phyloP scores from a whole-genome alignment of 371 early-diverging fungal species.

The Mucor irregularis region DNA sequence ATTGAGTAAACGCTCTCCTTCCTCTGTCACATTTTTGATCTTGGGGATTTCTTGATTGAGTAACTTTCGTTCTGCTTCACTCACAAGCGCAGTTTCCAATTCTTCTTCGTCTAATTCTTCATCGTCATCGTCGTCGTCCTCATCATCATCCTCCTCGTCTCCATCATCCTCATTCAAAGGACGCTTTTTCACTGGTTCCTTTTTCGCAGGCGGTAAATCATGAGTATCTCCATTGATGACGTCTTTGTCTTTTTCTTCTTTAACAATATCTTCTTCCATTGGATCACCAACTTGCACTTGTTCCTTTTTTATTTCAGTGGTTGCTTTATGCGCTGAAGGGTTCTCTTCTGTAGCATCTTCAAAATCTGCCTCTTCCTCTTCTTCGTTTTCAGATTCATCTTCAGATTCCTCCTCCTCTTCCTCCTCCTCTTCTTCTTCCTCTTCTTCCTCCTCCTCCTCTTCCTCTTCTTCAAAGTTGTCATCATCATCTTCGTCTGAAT shows the following conservation, averaged over 20 bases:
- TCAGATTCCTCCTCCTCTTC: conserved; percentile 8
- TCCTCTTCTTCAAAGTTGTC: conserved; percentile 7
- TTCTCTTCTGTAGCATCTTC: background rate
- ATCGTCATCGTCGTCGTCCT: background rate
- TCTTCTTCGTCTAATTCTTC: conserved; percentile 14
- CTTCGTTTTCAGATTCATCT: background rate
- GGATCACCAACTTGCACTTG: too few relatives aligned
- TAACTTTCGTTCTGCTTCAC: conserved; percentile 28
- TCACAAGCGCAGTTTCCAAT: conserved; percentile 18
- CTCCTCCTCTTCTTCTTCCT: conserved; percentile 3
- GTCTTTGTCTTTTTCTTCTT: background rate
- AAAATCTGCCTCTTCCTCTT: background rate
- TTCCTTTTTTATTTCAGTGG: too few relatives aligned
- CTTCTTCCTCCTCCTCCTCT: conserved; percentile 2
- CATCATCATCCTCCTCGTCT: conserved; percentile 2
- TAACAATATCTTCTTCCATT: background rate
- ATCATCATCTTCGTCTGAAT: conserved; percentile 1
- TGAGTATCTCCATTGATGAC: background rate
- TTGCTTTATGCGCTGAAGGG: background rate
- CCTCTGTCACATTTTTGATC: conserved; percentile 16
- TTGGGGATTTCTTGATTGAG: conserved; percentile 10
- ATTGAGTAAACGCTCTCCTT: conserved; percentile 17
- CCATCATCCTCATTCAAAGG: conserved; percentile 4
- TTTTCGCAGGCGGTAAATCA: background rate
- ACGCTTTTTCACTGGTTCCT: conserved; percentile 1